These are phyloP conservation scores for Botrytis fabae DNA, from an alignment of 2,329 filamentous ascomycete species.

Conservation along the genomic window DNA sequence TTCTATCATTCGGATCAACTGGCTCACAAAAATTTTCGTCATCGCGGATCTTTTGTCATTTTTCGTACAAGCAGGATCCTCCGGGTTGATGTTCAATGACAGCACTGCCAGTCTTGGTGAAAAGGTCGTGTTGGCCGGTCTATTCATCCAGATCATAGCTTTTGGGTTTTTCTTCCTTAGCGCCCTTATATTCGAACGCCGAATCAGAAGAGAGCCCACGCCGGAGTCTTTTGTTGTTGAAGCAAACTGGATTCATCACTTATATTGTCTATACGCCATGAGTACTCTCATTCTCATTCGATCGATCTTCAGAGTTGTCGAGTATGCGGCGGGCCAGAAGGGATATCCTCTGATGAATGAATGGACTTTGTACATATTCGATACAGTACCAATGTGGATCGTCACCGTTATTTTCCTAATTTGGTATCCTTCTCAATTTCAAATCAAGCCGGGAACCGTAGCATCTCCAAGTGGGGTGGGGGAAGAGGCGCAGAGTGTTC, in stretches of 20 bases:
- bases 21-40: conserved; percentile 58
- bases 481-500: not conserved
- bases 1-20: conserved; percentile 44
- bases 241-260: conserved; percentile 40
- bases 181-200: conserved; percentile 39
- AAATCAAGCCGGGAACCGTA: not conserved
- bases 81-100: not conserved
- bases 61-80: conserved; percentile 47
- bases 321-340: conserved; percentile 47
- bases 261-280: conserved; percentile 46
- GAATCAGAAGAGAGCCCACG: conserved; percentile 30
- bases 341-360: conserved; percentile 40
- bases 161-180: conserved; percentile 57
- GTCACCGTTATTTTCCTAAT: conserved; percentile 41
- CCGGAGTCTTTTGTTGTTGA: conserved; percentile 9
- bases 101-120: conserved; percentile 42
- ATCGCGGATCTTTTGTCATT: conserved; percentile 55
- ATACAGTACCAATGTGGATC: conserved; percentile 46
- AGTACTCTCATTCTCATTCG: conserved; percentile 49
- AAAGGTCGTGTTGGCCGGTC: conserved; percentile 55
- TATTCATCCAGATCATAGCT: conserved; percentile 57
- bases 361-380: conserved; percentile 48
- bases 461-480: not conserved
- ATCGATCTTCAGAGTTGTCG: conserved; percentile 49
- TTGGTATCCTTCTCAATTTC: not conserved